phyloP scores from a whole-genome alignment of 805 yeast species.

The Yarrowia sp. region DNA sequence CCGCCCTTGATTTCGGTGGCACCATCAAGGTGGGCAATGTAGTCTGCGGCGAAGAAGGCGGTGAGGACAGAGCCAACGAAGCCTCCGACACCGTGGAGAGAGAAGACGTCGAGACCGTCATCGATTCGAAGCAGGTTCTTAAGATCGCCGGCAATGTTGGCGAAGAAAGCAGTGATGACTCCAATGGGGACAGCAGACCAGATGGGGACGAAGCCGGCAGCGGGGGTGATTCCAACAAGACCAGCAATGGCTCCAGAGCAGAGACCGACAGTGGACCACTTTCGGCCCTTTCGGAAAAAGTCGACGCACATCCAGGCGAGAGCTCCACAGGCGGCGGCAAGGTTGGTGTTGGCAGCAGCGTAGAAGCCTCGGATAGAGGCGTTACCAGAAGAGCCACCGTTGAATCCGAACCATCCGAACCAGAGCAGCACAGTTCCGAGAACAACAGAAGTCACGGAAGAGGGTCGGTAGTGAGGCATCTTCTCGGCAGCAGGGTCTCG shows the following conservation, averaged over 20 bases:
- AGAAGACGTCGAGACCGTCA: constrained; percentile 94
- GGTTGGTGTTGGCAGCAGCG: constrained; percentile 87
- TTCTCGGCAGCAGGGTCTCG: constrained; percentile 59
- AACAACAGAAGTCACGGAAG: constrained; percentile 84
- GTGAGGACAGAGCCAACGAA: constrained; percentile 76
- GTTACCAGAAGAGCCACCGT: constrained; percentile 97
- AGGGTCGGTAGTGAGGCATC: constrained; percentile 89
- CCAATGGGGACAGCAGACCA: constrained; percentile 87
- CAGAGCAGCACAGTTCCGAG: constrained; percentile 91
- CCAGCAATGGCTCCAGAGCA: constrained; percentile 94
- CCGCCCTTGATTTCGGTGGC: constrained; percentile 68
- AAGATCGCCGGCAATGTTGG: constrained; percentile 82
- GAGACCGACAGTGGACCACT: constrained; percentile 91
- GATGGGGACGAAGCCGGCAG: constrained; percentile 93
- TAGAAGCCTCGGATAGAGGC: constrained; percentile 91
- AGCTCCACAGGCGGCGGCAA: constrained; percentile 93
- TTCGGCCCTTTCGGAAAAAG: constrained; percentile 76
- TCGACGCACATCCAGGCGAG: constrained; percentile 93
- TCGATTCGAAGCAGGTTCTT: constrained; percentile 73
- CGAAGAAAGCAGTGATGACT: constrained; percentile 65
- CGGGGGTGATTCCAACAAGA: constrained; percentile 93
- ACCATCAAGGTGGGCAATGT: constrained; percentile 81
- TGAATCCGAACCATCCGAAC: constrained; percentile 99
- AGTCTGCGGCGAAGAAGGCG: constrained; percentile 92
- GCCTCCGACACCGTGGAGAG: constrained; percentile 94